Percentiles rank a stretch among this genome's conserved stretches.
Conservation (phyloP, 306 rosid species). For the barrel medic (Medicago truncatula) region DNA sequence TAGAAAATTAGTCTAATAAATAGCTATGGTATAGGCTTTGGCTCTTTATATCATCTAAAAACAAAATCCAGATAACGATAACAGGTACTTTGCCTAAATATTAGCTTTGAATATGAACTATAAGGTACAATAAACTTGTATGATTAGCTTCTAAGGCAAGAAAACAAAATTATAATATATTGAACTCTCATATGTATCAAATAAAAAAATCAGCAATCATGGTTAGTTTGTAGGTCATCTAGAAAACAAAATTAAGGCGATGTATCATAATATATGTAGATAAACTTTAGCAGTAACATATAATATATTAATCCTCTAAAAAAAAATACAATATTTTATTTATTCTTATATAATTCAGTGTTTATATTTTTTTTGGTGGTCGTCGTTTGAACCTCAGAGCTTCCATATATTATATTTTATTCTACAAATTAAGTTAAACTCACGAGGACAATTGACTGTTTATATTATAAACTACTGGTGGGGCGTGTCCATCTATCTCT, state of each 20-base stretch:
- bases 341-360: too few relatives aligned
- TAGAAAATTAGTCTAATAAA: conserved; percentile 6
- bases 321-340: too few relatives aligned
- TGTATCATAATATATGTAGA: not conserved
- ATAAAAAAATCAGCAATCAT: not conserved
- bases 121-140: not conserved
- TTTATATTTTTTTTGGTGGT: too few relatives aligned
- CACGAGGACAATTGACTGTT: too few relatives aligned
- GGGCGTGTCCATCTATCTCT: too few relatives aligned
- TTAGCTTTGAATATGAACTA: conserved; percentile 26
- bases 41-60: not conserved
- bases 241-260: too few relatives aligned
- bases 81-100: not conserved
- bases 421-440: too few relatives aligned
- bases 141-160: not conserved
- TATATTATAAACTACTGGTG: too few relatives aligned
- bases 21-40: not conserved
- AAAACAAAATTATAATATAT: not conserved
- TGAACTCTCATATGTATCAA: not conserved
- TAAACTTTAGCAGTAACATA: not conserved
- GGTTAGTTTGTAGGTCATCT: not conserved
- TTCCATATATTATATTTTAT: too few relatives aligned
- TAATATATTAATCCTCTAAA: too few relatives aligned
- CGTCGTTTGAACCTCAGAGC: too few relatives aligned
- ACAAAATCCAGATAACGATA: conserved; percentile 14